These are phyloP conservation scores for Coffea eugenioides DNA, from an alignment of 257 asterid species.

Conservation along the genomic window DNA sequence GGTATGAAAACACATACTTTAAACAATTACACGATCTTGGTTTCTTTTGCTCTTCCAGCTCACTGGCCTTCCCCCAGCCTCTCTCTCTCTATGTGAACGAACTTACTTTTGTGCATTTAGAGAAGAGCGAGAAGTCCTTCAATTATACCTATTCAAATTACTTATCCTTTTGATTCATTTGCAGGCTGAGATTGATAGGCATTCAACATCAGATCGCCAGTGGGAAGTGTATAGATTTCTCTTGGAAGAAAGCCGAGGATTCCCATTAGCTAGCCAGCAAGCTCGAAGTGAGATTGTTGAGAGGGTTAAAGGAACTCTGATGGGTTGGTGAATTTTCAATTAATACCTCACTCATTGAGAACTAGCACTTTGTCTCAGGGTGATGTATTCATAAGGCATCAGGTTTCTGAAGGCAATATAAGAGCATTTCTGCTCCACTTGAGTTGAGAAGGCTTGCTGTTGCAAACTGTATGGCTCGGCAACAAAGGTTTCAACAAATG, in stretches of 20 bases:
- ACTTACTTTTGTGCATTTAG: not conserved
- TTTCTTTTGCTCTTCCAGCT: not conserved
- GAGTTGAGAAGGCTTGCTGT: not conserved
- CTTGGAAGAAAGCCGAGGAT: constrained; percentile 42
- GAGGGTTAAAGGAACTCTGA: constrained; percentile 36
- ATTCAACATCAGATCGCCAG: constrained; percentile 42
- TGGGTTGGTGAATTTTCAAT: constrained; percentile 45
- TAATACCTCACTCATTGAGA: not conserved
- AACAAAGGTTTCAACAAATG: not conserved
- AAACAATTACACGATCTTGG: not conserved
- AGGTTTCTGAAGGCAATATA: not conserved
- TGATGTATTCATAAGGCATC: not conserved
- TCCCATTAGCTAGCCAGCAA: constrained; percentile 36
- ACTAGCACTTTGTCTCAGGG: not conserved
- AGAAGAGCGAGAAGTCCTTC: not conserved
- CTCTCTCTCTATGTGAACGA: too few species aligned
- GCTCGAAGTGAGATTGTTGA: constrained; percentile 36
- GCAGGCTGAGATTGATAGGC: constrained; percentile 52
- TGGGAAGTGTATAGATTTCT: constrained; percentile 54
- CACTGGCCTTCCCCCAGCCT: too few species aligned
- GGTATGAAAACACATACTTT: constrained; percentile 26
- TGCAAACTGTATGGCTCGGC: not conserved
- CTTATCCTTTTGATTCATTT: constrained; percentile 13
- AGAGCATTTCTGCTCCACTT: not conserved
- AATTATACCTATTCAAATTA: not conserved